A percentile compares a stretch with the other conserved stretches of the same genome.
Conservation (phyloP, 257 asterid genomes). For the Rubia yunnanensis region DNA sequence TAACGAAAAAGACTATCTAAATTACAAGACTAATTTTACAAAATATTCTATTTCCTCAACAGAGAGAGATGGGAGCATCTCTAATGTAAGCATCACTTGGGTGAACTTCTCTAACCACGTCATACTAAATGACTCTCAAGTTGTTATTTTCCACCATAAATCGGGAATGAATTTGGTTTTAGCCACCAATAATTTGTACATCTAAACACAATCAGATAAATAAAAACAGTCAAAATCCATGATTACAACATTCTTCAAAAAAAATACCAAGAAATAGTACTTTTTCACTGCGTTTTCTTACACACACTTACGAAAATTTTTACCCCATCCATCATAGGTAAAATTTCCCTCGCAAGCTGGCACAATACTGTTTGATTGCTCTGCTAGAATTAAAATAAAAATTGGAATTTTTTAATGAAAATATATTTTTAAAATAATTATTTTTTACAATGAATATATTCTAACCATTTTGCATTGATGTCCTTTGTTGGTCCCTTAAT, state of each 20-base stretch:
- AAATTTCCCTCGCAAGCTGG: constrained; percentile 81
- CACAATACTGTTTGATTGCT: constrained; percentile 56
- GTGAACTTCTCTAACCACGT: no score
- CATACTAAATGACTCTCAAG: no score
- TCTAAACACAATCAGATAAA: constrained; percentile 24
- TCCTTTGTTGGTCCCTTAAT: constrained; percentile 70
- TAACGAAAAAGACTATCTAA: no score
- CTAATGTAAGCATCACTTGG: no score
- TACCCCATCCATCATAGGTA: constrained; percentile 82
- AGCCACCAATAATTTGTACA: constrained; percentile 39
- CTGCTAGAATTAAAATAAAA: neutral
- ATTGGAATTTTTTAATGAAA: neutral
- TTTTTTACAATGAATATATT: neutral
- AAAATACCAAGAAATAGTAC: neutral
- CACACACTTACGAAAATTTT: no score
- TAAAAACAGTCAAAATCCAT: neutral
- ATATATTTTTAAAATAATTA: neutral
- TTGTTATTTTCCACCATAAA: constrained; percentile 69
- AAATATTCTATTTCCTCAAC: no score
- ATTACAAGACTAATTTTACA: no score
- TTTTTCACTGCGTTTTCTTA: no score
- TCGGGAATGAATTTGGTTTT: constrained; percentile 56
- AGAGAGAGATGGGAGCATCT: no score
- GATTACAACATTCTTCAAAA: neutral
- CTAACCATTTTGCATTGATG: constrained; percentile 39